Base-by-base conservation (phyloP, 139 green algal species). In the Coccomyxa sp. region DNA sequence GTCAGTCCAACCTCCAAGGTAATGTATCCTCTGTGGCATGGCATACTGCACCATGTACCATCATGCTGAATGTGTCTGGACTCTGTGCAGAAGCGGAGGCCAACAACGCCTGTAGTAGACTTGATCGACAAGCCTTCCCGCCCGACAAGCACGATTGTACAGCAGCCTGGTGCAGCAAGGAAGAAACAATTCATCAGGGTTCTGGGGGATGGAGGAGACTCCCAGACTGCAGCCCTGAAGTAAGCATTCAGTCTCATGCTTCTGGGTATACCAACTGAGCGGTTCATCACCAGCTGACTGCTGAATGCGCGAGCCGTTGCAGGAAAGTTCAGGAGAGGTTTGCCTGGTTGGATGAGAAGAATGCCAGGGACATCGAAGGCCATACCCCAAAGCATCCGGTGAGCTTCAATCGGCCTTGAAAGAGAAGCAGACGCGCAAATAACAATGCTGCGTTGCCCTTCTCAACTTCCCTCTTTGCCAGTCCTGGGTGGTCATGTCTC, bases 311-410 rank as follows among this genome's bases (percentile, higher is more conserved):
- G 6, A n/a, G 6, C 9, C 22, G 12, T n/a, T 77, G 8, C 79
- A 83, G 79, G 58, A 37, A 83, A 39, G 41, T 83, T 24, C 64
- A 78, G 7, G 70, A 38, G 12, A 75, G 39, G 12, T 83, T 83
- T 29, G 50, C 68, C 34, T 83, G 79, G 79, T 73, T 83, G 0
- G 39, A 83, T 5, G 31, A 35, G 55, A 79, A 76, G 31, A 71
- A 55, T 37, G 18, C 79, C 33, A 69, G 34, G n/a, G 79, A 83
- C 50, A 58, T 58, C 18, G 64, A 76, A 70, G 79, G 79, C 41
- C 38, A 41, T 24, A 34, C 24, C 4, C 73, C 79, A 33, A 29
- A 50, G 16, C 50, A 83, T 64, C 79, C 68, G n/a, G 79, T 83
- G 29, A 38, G 54, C 18, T 50, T 29, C 39, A 68, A 9, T 2